Base-by-base conservation (phyloP, 371 early-diverging fungal genomes). In the Saksenaea vasiformis region DNA sequence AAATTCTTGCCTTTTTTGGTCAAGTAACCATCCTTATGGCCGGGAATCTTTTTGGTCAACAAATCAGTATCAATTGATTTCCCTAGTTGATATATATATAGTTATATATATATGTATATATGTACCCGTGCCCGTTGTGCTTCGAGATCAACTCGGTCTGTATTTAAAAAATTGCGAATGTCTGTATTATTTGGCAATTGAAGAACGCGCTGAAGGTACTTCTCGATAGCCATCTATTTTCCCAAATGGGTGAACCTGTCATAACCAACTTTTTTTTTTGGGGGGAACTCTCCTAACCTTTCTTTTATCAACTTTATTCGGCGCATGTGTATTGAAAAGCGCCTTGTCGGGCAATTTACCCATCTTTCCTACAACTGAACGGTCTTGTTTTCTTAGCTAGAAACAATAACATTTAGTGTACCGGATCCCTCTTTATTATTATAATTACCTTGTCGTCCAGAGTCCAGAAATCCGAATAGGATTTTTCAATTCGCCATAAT, bases 1-100 rank as follows among this genome's bases (percentile, higher is more conserved):
- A 91, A 91, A 70, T 88, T 91, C 71, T 91, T 93, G 35, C 93
- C 93, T 68, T 85, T 87, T 74, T 94, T 94, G 38, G 88, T 85
- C 57, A 94, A 71, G 61, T 90, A 90, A 0, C 95, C 95, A 72
- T 91, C 90, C 67, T 88, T 91, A 13, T 64, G 64, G 22, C 64
- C 58, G 19, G 26, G 36, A 55, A 54, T 35, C 59, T 65, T 38
- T 11, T 13, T 37, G 5, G 31, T 14, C 47, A 51, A 35, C 51
- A 56, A 13, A 54, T 34, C 4, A 61, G 41, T 56, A 13, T 38
- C 7, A 2, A 26, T 47, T 56, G 22, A 54, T 2, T 54, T 10
- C n/a, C 41, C 28, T 39, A 15, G 26, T 44, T 43, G 44, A 37
- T 11, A 10, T 62, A 53, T 35, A 24, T 62, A 47, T 24, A 17